Evolutionary conservation across 192 early-diverging fungal genomes (phyloP).

Genomic region (Lunasporangiospora selenospora): DNA sequence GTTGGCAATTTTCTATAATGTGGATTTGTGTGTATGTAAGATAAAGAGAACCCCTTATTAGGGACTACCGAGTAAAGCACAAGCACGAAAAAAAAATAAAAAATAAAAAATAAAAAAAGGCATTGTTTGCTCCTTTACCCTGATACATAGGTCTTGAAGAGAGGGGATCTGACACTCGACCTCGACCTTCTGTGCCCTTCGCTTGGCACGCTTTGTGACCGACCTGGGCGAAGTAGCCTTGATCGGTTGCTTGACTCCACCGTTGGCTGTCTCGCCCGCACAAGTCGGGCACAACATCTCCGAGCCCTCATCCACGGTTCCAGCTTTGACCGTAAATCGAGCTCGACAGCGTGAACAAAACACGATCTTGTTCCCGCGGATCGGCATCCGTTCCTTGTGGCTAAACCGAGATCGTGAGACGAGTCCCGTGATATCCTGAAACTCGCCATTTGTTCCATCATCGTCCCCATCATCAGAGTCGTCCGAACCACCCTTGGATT

Average conservation of each 20-base stretch:
- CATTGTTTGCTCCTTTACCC: conserved; percentile 23
- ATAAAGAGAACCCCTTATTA: background rate
- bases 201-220: background rate
- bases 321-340: conserved; percentile 48
- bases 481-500: conserved; percentile 24
- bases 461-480: conserved; percentile 32
- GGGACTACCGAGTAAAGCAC: background rate
- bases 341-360: conserved; percentile 56
- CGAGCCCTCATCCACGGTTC: conserved; percentile 27
- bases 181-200: conserved; percentile 52
- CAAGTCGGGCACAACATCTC: conserved; percentile 44
- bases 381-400: conserved; percentile 31
- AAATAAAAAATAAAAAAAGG: background rate
- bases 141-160: conserved; percentile 71
- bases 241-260: conserved; percentile 1
- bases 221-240: conserved; percentile 1
- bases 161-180: conserved; percentile 58
- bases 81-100: background rate
- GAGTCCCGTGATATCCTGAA: conserved; percentile 32
- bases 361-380: conserved; percentile 37
- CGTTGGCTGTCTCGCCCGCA: background rate
- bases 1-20: conserved; percentile 69
- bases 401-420: conserved; percentile 33
- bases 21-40: too few relatives aligned
- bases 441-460: conserved; percentile 32